These are phyloP conservation scores for Vairimorpha ceranae DNA, from an alignment of 371 early-diverging fungal species.

Conservation along the genomic window DNA sequence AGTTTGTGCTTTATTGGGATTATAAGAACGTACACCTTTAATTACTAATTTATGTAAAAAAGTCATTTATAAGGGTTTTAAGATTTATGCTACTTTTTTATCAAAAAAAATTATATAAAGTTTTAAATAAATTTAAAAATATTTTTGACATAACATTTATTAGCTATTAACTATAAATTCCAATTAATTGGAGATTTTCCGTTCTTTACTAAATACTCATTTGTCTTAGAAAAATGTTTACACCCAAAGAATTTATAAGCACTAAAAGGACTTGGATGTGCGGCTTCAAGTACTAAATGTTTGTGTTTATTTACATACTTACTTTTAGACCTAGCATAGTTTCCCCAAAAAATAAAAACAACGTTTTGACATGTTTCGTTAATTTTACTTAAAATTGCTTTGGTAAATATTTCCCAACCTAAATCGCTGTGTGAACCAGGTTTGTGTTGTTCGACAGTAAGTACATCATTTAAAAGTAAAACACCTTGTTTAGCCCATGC, in stretches of 20 bases:
- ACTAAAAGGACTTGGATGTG: slow-evolving; percentile 86
- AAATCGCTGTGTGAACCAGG: slow-evolving; percentile 75
- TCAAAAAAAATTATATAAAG: too few species aligned
- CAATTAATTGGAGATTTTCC: slow-evolving; percentile 69
- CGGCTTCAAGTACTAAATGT: slow-evolving; percentile 75
- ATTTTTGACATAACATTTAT: too few species aligned
- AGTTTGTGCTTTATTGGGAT: slow-evolving; percentile 68
- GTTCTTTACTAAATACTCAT: slow-evolving; percentile 72
- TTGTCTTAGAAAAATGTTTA: slow-evolving; percentile 80
- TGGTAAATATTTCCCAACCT: slow-evolving; percentile 84
- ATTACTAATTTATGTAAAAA: slow-evolving; percentile 68
- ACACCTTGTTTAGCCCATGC: slow-evolving; percentile 84
- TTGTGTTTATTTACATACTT: slow-evolving; percentile 60
- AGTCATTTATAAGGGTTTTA: too few species aligned
- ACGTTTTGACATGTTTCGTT: slow-evolving; percentile 66
- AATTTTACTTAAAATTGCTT: slow-evolving; percentile 71
- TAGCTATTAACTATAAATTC: slow-evolving; percentile 61
- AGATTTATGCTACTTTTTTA: too few species aligned
- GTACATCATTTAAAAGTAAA: slow-evolving; percentile 77
- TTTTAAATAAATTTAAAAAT: too few species aligned
- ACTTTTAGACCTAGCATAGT: slow-evolving; percentile 71
- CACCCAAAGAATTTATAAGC: slow-evolving; percentile 77
- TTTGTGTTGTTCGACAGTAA: slow-evolving; percentile 76
- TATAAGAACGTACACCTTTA: slow-evolving; percentile 86
- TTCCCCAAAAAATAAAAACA: slow-evolving; percentile 94